These are phyloP conservation scores for Cylindrodendrum hubeiense DNA, from an alignment of 2,329 filamentous ascomycete genomes.

Conservation along the genomic window DNA sequence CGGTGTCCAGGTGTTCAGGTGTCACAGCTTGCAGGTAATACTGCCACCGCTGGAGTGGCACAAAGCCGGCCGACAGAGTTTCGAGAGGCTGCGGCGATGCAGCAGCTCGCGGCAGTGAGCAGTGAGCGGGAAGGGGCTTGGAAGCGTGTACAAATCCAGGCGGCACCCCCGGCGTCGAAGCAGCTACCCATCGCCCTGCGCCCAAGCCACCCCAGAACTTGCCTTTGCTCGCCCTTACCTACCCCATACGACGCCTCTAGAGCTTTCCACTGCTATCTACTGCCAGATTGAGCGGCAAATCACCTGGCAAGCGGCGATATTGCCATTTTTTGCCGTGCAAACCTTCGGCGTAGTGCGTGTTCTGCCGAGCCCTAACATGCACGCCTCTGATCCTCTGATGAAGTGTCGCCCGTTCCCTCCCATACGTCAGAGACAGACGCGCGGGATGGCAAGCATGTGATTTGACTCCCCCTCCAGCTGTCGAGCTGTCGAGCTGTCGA, in stretches of 20 bases:
- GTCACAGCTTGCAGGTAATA: conserved; percentile 46
- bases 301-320: background rate
- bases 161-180: conserved; percentile 37
- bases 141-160: conserved; percentile 27
- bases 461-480: background rate
- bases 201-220: conserved; percentile 36
- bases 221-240: background rate
- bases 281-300: background rate
- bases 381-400: background rate
- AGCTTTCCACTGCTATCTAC: background rate
- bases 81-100: conserved; percentile 44
- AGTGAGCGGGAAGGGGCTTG: conserved; percentile 30
- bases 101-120: conserved; percentile 41
- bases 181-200: conserved; percentile 41
- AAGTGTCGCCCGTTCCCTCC: background rate
- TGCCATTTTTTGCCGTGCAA: background rate
- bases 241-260: background rate
- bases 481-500: conserved; percentile 1
- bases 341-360: background rate
- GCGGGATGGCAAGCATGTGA: background rate
- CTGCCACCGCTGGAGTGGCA: conserved; percentile 44
- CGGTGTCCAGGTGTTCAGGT: conserved; percentile 44
- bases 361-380: background rate
- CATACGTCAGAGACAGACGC: background rate
- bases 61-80: conserved; percentile 40